These are phyloP conservation scores for Dryas octopetala DNA, from an alignment of 306 rosid genomes.

Conservation along the genomic window DNA sequence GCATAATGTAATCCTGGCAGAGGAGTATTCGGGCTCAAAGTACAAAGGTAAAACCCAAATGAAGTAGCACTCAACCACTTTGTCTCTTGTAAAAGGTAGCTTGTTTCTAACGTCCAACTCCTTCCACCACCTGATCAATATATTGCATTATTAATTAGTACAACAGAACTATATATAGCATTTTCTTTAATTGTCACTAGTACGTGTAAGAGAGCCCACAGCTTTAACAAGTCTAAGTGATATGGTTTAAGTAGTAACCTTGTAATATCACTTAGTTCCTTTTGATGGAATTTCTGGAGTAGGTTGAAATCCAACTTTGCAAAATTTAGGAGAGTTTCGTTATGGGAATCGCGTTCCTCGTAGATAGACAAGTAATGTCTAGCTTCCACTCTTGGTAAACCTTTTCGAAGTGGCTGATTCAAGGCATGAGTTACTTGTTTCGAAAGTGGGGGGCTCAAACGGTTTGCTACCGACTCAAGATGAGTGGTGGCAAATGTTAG, in stretches of 20 bases:
- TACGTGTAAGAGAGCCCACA: too few relatives aligned
- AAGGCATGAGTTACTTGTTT: conserved; percentile 26
- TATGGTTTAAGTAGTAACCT: conserved; percentile 18
- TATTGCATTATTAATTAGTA: too few relatives aligned
- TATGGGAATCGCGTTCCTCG: conserved; percentile 33
- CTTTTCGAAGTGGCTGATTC: conserved; percentile 30
- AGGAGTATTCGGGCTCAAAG: too few relatives aligned
- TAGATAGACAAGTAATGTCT: conserved; percentile 34
- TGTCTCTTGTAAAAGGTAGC: conserved; percentile 43
- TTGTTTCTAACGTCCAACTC: conserved; percentile 29
- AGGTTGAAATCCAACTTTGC: conserved; percentile 52
- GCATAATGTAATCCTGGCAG: too few relatives aligned
- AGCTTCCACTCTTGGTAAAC: conserved; percentile 37
- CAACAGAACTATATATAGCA: too few relatives aligned
- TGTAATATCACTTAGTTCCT: conserved; percentile 30
- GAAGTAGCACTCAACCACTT: conserved; percentile 51
- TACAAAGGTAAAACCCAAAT: too few relatives aligned
- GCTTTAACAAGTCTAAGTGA: background rate
- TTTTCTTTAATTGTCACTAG: too few relatives aligned
- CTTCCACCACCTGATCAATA: conserved; percentile 55
- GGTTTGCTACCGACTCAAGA: background rate
- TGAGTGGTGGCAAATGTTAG: conserved; percentile 30
- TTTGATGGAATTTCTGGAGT: conserved; percentile 39
- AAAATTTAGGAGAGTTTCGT: conserved; percentile 28
- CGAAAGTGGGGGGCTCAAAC: background rate